Conservation (phyloP, 805 yeast species). For the Hanseniaspora mollemarum region DNA sequence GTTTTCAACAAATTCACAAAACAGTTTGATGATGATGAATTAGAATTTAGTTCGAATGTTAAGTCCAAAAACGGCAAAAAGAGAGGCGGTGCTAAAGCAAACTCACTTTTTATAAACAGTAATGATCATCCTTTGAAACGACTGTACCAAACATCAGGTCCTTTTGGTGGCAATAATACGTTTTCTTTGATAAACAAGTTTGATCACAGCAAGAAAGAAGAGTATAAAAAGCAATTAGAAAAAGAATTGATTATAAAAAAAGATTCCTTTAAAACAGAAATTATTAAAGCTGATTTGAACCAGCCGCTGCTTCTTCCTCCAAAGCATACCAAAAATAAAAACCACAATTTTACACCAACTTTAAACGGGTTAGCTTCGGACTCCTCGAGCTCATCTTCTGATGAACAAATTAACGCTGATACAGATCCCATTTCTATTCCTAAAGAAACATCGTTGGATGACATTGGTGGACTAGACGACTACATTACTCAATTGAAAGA, state of each 20-base stretch:
- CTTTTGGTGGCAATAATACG: constrained; percentile 94
- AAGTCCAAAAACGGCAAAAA: constrained; percentile 31
- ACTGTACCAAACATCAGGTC: constrained; percentile 88
- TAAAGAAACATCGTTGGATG: constrained; percentile 70
- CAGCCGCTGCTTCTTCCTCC: constrained; percentile 12
- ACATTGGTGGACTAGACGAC: constrained; percentile 83
- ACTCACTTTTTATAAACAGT: constrained; percentile 17
- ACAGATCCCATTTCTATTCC: constrained; percentile 88
- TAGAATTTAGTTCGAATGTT: constrained; percentile 20
- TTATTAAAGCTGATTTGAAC: constrained; percentile 11
- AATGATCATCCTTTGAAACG: constrained; percentile 41
- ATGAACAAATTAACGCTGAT: constrained; percentile 63
- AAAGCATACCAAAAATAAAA: not conserved
- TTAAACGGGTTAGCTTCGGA: constrained; percentile 39
- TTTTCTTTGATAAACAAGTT: constrained; percentile 40
- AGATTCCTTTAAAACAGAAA: constrained; percentile 11
- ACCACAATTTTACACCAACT: constrained; percentile 6
- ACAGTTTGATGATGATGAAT: constrained; percentile 24
- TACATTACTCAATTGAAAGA: constrained; percentile 88
- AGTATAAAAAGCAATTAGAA: constrained; percentile 15
- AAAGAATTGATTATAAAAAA: constrained; percentile 9
- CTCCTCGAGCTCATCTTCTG: constrained; percentile 32
- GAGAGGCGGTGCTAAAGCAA: constrained; percentile 33
- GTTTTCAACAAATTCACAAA: constrained; percentile 13
- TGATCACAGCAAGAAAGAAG: constrained; percentile 40